Percentiles rank a stretch among this genome's conserved stretches.
These are phyloP conservation scores for Cryptococcus deneoformans DNA, from an alignment of 1,284 basidiomycete species.

Conservation along the genomic window DNA sequence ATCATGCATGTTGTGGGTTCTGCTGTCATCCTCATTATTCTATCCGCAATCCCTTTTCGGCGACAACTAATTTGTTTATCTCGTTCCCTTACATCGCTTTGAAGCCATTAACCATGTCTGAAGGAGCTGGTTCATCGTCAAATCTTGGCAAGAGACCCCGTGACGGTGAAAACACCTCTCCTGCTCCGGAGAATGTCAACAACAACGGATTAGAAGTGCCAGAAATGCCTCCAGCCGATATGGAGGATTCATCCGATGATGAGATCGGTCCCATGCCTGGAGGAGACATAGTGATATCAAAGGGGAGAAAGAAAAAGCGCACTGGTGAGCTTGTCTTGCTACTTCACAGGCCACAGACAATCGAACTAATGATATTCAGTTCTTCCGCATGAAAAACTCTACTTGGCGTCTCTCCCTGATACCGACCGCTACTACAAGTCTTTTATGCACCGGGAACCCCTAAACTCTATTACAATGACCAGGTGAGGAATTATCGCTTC, in stretches of 20 bases:
- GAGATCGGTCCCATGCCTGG: constrained; percentile 37
- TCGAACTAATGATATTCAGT: constrained; percentile 46
- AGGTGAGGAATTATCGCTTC: constrained; percentile 56
- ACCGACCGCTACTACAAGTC: constrained; percentile 95
- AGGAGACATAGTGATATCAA: constrained; percentile 15
- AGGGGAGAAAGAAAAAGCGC: constrained; percentile 38
- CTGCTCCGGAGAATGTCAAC: not conserved
- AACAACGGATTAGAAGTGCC: constrained; percentile 12
- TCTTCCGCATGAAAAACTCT: constrained; percentile 74
- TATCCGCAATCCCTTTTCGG: not conserved
- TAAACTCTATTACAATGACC: constrained; percentile 84
- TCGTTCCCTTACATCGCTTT: not conserved
- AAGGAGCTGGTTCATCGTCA: constrained; percentile 14
- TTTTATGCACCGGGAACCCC: constrained; percentile 96
- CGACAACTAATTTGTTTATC: not conserved
- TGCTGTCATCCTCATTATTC: too few relatives aligned
- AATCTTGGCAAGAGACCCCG: constrained; percentile 13
- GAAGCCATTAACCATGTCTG: constrained; percentile 9
- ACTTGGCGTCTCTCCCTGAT: constrained; percentile 80
- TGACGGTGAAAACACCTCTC: not conserved
- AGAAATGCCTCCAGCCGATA: constrained; percentile 33
- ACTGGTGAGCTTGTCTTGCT: constrained; percentile 31
- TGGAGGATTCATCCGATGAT: constrained; percentile 45
- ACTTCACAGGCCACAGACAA: not conserved
- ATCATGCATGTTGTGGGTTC: too few relatives aligned